Percentiles rank a stretch among this genome's conserved stretches.
Evolutionary conservation across 306 rosid genomes (phyloP).

Genomic region (Cajanus cajan): DNA sequence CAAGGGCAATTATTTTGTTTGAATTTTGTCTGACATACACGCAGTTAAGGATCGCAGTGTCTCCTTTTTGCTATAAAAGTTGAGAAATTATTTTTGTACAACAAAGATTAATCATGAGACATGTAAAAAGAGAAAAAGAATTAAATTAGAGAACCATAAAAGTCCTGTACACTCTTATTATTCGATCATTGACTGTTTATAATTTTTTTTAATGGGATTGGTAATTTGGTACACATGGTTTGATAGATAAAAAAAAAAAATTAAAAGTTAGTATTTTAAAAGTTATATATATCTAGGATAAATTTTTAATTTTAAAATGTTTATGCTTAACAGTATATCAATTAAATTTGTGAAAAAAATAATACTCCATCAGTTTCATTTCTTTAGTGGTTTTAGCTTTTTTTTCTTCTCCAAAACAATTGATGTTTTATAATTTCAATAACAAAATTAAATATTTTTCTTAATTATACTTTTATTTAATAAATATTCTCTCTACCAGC

Average conservation of each 20-base stretch:
- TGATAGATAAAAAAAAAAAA: too few species aligned
- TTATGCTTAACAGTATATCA: not conserved
- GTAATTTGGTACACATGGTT: too few species aligned
- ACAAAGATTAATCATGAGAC: not conserved
- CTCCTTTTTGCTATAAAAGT: not conserved
- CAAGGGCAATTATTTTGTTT: conserved; percentile 22
- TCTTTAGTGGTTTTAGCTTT: too few species aligned
- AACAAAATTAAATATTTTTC: too few species aligned
- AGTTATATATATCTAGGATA: not conserved
- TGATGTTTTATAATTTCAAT: too few species aligned
- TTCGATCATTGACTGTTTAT: not conserved
- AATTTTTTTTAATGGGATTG: too few species aligned
- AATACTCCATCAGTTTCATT: not conserved
- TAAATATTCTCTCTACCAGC: too few species aligned
- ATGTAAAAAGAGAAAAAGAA: not conserved
- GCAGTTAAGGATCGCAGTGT: conserved; percentile 5
- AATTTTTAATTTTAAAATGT: not conserved
- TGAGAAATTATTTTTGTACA: not conserved
- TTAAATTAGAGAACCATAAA: not conserved
- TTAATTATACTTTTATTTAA: too few species aligned
- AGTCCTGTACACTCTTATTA: not conserved
- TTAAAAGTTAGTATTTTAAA: too few species aligned
- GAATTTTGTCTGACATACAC: conserved; percentile 9
- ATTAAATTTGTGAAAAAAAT: not conserved
- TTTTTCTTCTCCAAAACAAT: too few species aligned